These are phyloP conservation scores for Furcasterigmium sp. DNA, from an alignment of 2,329 filamentous ascomycete genomes.

Conservation along the genomic window DNA sequence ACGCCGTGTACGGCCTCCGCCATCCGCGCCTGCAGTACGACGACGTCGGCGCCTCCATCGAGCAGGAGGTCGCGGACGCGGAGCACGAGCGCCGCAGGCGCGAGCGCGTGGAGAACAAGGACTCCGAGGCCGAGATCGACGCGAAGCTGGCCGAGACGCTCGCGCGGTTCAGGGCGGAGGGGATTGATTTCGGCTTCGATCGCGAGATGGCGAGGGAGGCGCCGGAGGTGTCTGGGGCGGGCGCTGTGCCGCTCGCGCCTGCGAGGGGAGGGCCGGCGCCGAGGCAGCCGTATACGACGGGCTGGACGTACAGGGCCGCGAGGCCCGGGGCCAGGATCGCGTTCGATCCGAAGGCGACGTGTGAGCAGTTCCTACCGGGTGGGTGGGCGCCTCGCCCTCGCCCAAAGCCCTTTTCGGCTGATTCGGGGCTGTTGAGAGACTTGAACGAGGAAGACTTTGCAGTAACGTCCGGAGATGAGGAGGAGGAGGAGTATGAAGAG, in stretches of 20 bases:
- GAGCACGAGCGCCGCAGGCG: neutral
- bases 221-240: too few relatives aligned
- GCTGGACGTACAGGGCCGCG: conserved; percentile 4
- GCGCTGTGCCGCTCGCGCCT: conserved; percentile 6
- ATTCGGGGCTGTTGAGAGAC: too few relatives aligned
- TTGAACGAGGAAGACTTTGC: too few relatives aligned
- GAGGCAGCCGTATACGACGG: conserved; percentile 11
- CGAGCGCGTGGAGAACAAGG: conserved; percentile 1
- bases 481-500: conserved; percentile 8
- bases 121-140: neutral
- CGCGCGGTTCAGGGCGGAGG: neutral
- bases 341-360: conserved; percentile 8
- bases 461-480: too few relatives aligned
- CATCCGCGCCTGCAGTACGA: conserved; percentile 7
- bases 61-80: conserved; percentile 1
- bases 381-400: too few relatives aligned
- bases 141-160: neutral
- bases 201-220: too few relatives aligned
- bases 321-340: neutral
- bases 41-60: conserved; percentile 6
- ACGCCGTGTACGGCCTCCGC: conserved; percentile 6
- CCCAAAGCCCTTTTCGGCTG: too few relatives aligned
- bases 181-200: neutral
- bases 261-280: conserved; percentile 6
- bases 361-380: conserved; percentile 11